phyloP scores from a whole-genome alignment of 768 basidiomycete species.

The Galerina marginata region DNA sequence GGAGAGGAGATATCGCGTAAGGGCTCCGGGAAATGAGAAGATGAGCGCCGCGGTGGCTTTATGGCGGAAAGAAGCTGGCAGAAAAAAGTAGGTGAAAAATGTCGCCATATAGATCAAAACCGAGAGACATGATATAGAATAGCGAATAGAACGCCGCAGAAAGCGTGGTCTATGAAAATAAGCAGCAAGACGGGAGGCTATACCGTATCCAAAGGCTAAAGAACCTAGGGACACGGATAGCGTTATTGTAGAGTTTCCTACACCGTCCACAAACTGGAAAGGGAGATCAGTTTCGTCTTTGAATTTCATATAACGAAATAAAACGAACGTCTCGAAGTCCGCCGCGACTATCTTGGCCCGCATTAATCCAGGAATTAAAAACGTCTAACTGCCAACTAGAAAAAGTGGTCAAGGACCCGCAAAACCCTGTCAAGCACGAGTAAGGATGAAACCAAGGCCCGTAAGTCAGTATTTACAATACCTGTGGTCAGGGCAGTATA shows the following conservation, averaged over 20 bases:
- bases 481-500: constrained; percentile 91
- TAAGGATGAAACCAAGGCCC: background rate
- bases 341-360: constrained; percentile 53
- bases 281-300: background rate
- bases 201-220: constrained; percentile 72
- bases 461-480: constrained; percentile 23
- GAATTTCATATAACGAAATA: background rate
- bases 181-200: constrained; percentile 51
- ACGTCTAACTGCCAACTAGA: constrained; percentile 93
- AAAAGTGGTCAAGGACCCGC: constrained; percentile 96
- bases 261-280: constrained; percentile 82
- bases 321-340: constrained; percentile 74
- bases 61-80: constrained; percentile 71
- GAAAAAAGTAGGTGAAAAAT: constrained; percentile 78
- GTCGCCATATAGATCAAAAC: constrained; percentile 75
- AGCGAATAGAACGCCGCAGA: constrained; percentile 51
- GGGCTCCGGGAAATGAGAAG: constrained; percentile 88
- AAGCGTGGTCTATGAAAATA: constrained; percentile 39
- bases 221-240: constrained; percentile 78
- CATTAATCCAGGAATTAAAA: constrained; percentile 86
- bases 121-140: constrained; percentile 57
- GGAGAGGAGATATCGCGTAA: constrained; percentile 83
- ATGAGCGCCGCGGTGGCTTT: constrained; percentile 86
- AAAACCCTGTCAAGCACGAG: constrained; percentile 69
- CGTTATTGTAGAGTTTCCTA: constrained; percentile 82